Conservation (phyloP, 202 grass and related monocot genomes). For the Hordeum pubiflorum region DNA sequence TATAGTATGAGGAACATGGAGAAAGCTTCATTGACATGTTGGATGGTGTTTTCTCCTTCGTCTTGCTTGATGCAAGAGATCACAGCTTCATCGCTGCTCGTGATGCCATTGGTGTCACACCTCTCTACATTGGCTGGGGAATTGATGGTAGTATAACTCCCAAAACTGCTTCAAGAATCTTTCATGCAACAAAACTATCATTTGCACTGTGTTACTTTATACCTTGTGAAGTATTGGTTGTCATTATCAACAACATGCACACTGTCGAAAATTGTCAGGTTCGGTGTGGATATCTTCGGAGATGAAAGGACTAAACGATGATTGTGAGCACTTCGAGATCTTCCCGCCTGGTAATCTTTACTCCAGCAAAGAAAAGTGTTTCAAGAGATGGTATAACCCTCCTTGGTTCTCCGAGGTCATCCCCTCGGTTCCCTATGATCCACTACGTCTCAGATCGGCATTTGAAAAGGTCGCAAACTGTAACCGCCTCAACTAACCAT, state of each 20-base stretch:
- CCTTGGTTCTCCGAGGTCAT: constrained; percentile 48
- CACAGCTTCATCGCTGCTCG: constrained; percentile 58
- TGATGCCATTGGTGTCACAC: constrained; percentile 73
- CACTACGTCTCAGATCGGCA: constrained; percentile 45
- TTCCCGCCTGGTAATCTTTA: constrained; percentile 80
- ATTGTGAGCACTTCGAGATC: constrained; percentile 77
- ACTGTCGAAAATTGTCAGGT: constrained; percentile 15
- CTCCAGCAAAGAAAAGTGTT: constrained; percentile 41
- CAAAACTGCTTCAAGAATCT: background rate
- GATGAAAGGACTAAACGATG: constrained; percentile 78
- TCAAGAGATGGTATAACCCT: constrained; percentile 81
- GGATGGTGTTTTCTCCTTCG: constrained; percentile 83
- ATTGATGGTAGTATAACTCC: constrained; percentile 49
- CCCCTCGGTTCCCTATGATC: constrained; percentile 42
- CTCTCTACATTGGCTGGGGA: constrained; percentile 83
- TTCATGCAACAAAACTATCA: background rate
- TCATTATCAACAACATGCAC: background rate
- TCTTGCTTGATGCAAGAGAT: constrained; percentile 50
- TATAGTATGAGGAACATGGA: constrained; percentile 65
- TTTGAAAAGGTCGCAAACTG: constrained; percentile 45
- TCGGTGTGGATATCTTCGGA: constrained; percentile 86
- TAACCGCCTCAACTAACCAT: background rate
- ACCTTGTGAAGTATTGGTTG: background rate
- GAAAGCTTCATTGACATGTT: constrained; percentile 78
- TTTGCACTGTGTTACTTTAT: background rate